Evolutionary conservation across 345 rosid species (phyloP).

Genomic region (Alliaria petiolata): DNA sequence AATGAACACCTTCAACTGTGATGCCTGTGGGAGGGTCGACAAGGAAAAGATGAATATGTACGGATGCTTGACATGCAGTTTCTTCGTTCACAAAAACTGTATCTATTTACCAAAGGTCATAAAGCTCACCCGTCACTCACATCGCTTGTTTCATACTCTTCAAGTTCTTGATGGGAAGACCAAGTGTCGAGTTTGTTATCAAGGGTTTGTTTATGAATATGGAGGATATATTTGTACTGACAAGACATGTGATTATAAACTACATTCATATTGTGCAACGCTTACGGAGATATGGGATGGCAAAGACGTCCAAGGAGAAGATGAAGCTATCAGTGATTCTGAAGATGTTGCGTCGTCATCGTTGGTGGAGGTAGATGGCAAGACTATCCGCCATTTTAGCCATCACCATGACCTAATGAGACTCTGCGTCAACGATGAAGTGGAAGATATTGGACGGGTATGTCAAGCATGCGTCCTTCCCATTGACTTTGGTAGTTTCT

Average conservation of each 20-base stretch:
- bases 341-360: no score
- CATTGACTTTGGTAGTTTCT: no score
- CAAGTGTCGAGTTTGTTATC: neutral
- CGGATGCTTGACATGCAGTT: neutral
- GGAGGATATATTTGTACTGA: slow-evolving; percentile 1
- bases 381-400: no score
- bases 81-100: neutral
- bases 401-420: no score
- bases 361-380: no score
- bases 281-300: neutral
- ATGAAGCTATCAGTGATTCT: no score
- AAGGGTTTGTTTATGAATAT: neutral
- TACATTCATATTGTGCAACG: neutral
- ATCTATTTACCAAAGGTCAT: neutral
- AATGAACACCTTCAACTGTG: neutral
- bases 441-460: no score
- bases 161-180: neutral
- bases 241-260: neutral
- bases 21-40: neutral
- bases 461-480: no score
- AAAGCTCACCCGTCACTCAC: neutral
- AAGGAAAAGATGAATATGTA: neutral
- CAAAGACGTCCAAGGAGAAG: no score
- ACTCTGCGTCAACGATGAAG: no score
- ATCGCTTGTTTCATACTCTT: neutral